These are phyloP conservation scores for Cantharellus anzutake DNA, from an alignment of 768 basidiomycete genomes.

Conservation along the genomic window DNA sequence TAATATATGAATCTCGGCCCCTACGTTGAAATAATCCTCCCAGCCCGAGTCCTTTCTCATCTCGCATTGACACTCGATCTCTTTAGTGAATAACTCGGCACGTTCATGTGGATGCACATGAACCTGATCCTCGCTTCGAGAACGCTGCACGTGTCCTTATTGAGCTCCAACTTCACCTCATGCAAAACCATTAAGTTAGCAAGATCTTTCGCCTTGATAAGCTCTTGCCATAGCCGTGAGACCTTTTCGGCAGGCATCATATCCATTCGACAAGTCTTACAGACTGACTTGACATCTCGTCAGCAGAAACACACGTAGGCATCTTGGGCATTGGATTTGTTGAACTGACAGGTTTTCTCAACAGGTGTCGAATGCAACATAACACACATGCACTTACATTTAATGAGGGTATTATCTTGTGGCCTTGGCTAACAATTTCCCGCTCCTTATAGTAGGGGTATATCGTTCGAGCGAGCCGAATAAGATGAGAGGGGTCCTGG, in stretches of 20 bases:
- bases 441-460: constrained; percentile 88
- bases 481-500: constrained; percentile 38
- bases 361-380: neutral
- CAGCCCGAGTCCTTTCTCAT: too few species aligned
- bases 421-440: constrained; percentile 58
- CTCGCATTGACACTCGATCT: too few species aligned
- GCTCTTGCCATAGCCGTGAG: constrained; percentile 56
- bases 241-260: constrained; percentile 79
- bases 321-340: constrained; percentile 74
- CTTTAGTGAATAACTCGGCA: too few species aligned
- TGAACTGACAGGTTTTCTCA: constrained; percentile 29
- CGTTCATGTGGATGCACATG: too few species aligned
- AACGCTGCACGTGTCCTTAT: constrained; percentile 36
- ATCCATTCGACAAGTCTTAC: constrained; percentile 88
- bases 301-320: constrained; percentile 95
- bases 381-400: constrained; percentile 41
- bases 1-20: too few species aligned
- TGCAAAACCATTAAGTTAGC: constrained; percentile 48
- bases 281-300: constrained; percentile 79
- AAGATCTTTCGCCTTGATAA: constrained; percentile 52
- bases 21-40: too few species aligned
- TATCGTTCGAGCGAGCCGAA: constrained; percentile 48
- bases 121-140: constrained; percentile 84
- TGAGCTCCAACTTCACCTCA: constrained; percentile 59
- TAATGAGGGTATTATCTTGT: constrained; percentile 67